phyloP scores from a whole-genome alignment of 148 eudicot genomes.

The Rhododendron ferrugineum region DNA sequence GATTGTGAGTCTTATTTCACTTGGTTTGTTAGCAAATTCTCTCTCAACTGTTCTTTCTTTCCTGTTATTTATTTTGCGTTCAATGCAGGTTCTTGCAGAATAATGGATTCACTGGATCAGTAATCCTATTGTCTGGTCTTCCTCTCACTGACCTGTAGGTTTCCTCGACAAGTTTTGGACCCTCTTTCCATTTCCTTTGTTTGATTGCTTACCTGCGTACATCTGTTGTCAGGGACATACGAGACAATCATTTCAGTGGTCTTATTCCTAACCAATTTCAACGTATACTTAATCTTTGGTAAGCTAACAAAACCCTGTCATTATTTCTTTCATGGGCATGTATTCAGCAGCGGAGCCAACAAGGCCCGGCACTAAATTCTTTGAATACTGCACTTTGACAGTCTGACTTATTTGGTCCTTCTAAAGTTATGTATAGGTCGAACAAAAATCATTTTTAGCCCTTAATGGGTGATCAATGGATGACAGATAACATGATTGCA shows the following conservation, averaged over 20 bases:
- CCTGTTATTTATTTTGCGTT: not conserved
- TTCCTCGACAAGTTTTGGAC: conserved; percentile 6
- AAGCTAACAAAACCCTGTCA: conserved; percentile 12
- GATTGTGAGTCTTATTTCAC: conserved; percentile 48
- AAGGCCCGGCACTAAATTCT: not conserved
- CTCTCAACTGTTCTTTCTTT: not conserved
- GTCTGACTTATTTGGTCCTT: not conserved
- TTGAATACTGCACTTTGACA: not conserved
- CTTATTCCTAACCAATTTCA: conserved; percentile 74
- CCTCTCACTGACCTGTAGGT: conserved; percentile 68
- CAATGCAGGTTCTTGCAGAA: conserved; percentile 64
- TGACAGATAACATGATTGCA: not conserved
- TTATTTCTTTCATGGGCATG: not conserved
- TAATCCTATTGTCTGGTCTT: conserved; percentile 65
- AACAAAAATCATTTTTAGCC: not conserved
- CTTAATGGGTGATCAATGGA: not conserved
- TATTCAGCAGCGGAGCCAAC: not conserved
- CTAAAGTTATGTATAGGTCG: not conserved
- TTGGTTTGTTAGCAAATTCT: not conserved
- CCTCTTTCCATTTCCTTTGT: conserved; percentile 6
- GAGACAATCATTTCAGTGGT: conserved; percentile 88
- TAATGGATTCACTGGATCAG: conserved; percentile 82
- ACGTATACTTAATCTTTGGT: conserved; percentile 67
- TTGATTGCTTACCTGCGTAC: not conserved
- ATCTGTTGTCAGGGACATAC: conserved; percentile 62